Evolutionary conservation across 2,329 filamentous ascomycete genomes (phyloP), one percentile per base, ranked within the genome.

Genomic region (Trichoderma brevicompactum): DNA sequence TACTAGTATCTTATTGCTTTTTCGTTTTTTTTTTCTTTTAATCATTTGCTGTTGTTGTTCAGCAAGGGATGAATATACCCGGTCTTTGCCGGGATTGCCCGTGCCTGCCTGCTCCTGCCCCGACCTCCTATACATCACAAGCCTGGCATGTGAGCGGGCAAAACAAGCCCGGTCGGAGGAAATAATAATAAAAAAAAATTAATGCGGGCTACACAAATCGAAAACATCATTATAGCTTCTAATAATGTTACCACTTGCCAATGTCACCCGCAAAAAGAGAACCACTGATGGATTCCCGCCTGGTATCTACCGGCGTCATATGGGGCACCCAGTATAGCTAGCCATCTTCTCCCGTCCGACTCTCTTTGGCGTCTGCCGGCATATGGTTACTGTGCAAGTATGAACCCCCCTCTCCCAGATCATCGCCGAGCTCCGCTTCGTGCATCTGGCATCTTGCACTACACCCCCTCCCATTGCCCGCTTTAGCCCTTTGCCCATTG

Each of bases 351-450:
- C 13, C 48, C 55, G 32, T 48, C 55, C 13, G 55, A 23, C 55
- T 32, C 32, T 59, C 38, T 10, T 23, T 48, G 55, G 43, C 34
- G 23, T 53, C 38, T 52, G 28, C 40, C 60, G 49, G 32, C 50
- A 53, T 61, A 34, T 28, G 44, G 36, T 32, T 53, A 44, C 59
- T 36, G 19, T 38, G 34, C 50, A 38, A 38, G 50, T 52, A 44
- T 62, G 48, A 62, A n/a, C 36, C 36, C 32, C 23, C 28, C 32
- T 54, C 23, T 38, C 23, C 32, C 28, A 49, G 41, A 56, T 36
- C 53, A 59, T 65, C 54, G 63, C 54, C 63, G 54, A 65, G 63
- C 63, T 60, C 63, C 63, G 63, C 54, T 50, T 49, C 55, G 32
- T 32, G 17, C 53, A 46, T 49, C 36, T 56, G 63, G 55, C 54